A percentile compares a stretch with the other conserved stretches of the same genome.
Conservation (phyloP, 768 basidiomycete genomes). For the Rhodosporidiobolus sp. region DNA sequence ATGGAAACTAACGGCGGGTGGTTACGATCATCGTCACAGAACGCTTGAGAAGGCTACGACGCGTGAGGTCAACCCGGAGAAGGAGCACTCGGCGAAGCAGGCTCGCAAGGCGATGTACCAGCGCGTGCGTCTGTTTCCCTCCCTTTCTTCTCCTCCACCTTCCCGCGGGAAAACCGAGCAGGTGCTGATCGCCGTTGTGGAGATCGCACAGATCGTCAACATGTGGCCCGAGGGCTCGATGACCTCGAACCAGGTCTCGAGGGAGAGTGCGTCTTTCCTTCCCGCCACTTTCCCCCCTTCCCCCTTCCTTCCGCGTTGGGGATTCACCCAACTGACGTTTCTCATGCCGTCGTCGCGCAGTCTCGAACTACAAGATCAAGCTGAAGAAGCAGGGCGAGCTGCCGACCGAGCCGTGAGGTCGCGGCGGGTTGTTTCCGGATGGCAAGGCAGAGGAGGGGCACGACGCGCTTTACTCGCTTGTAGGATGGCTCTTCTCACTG, state of each 20-base stretch:
- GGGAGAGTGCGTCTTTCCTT: slow-evolving; percentile 29
- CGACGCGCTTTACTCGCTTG: too few relatives aligned
- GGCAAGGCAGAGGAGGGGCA: too few relatives aligned
- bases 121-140: slow-evolving; percentile 54
- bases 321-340: background rate
- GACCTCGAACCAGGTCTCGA: slow-evolving; percentile 36
- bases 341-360: background rate
- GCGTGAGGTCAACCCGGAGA: slow-evolving; percentile 28
- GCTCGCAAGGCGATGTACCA: slow-evolving; percentile 75
- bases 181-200: background rate
- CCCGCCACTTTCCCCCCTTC: too few relatives aligned
- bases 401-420: background rate
- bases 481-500: too few relatives aligned
- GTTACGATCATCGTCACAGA: slow-evolving; percentile 44
- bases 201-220: slow-evolving; percentile 24
- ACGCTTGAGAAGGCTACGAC: slow-evolving; percentile 62
- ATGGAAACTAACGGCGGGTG: background rate
- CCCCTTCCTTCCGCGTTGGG: background rate
- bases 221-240: slow-evolving; percentile 27
- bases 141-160: background rate
- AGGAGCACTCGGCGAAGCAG: slow-evolving; percentile 64
- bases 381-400: slow-evolving; percentile 23
- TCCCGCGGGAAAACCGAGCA: too few relatives aligned
- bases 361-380: slow-evolving; percentile 35
- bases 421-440: too few relatives aligned